Evolutionary conservation across 306 rosid species (phyloP).

Genomic region (Astragalus glycyphyllos): DNA sequence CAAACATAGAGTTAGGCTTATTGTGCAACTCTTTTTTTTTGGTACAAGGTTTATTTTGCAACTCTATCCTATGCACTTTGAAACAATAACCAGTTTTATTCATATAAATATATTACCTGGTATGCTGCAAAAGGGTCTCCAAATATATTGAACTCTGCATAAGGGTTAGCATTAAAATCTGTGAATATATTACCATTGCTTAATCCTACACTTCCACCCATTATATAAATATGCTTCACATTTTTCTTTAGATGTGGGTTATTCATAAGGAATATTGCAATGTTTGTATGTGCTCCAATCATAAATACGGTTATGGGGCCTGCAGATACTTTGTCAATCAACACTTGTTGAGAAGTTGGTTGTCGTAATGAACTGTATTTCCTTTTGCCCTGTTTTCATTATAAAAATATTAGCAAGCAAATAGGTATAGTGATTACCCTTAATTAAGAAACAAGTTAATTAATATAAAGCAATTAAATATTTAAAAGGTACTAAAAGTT

Average conservation of each 20-base stretch:
- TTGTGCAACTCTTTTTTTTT: too few species aligned
- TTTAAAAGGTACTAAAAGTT: too few species aligned
- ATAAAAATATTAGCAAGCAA: slow-evolving; percentile 21
- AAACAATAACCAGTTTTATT: too few species aligned
- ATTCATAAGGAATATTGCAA: slow-evolving; percentile 80
- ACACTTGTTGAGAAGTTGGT: slow-evolving; percentile 79
- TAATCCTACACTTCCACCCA: slow-evolving; percentile 96
- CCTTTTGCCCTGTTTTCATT: slow-evolving; percentile 66
- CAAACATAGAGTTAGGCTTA: too few species aligned
- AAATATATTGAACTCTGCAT: slow-evolving; percentile 85
- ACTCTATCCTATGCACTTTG: too few species aligned
- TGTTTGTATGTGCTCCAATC: slow-evolving; percentile 81
- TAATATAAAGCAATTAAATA: too few species aligned
- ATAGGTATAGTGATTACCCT: not conserved
- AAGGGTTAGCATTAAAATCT: slow-evolving; percentile 72
- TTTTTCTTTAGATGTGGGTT: slow-evolving; percentile 82
- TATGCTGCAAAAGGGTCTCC: slow-evolving; percentile 97
- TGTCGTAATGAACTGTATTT: slow-evolving; percentile 71
- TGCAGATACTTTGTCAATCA: slow-evolving; percentile 76
- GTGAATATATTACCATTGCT: slow-evolving; percentile 85
- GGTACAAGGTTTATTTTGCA: too few species aligned
- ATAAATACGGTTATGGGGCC: slow-evolving; percentile 72
- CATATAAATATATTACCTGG: slow-evolving; percentile 53
- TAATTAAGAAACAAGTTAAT: not conserved
- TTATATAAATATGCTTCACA: slow-evolving; percentile 76